Base-by-base conservation (phyloP, 202 grass and related monocot species). In the Sporobolus alterniflorus region DNA sequence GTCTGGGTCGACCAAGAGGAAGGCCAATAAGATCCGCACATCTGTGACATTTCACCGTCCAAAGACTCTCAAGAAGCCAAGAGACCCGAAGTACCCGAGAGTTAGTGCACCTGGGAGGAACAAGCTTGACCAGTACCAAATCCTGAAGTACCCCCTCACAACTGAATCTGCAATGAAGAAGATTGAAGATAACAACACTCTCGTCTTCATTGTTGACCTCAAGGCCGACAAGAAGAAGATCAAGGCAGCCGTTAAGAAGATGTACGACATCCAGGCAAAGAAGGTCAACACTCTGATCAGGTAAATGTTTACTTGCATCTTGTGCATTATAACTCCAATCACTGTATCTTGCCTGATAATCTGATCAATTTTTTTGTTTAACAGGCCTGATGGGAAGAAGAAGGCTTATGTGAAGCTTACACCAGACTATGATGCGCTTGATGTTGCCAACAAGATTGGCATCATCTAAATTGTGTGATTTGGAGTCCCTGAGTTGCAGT, bases 261-360 rank as follows among this genome's bases (percentile, higher is more conserved):
- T 92, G 90, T 92, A 92, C 18, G 90, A 88, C 46, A 92, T 92
- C 8, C 90, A 89, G 68, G 83, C 90, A 29, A 92, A 92, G 78
- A 92, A 92, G 47, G 90, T 92, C 43, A 86, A 89, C 78, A 92
- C 90, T 15, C 74, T 92, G 51, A 92, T 92, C 55, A 92, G 90
- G 90, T 92, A 20, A 57, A 17, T 69, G 22, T 55, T 16, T 9
- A 5, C 24, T 69, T 11, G 7, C 22, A 25, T 29, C 20, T 47
- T 76, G 16, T 29, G 18, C 6, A 4, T 21, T 22, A 14, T 3
- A 20, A 42, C 24, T 9, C 36, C 8, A 60, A 16, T 14, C 22
- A 29, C 3, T 7, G 0, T 3, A 25, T 48, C 25, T 31, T 59
- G 3, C 31, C 1, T 76, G 28, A 33, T 69, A 15, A 28, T 47